Evolutionary conservation across 768 basidiomycete species (phyloP).

Genomic region (Lentinula sp.): DNA sequence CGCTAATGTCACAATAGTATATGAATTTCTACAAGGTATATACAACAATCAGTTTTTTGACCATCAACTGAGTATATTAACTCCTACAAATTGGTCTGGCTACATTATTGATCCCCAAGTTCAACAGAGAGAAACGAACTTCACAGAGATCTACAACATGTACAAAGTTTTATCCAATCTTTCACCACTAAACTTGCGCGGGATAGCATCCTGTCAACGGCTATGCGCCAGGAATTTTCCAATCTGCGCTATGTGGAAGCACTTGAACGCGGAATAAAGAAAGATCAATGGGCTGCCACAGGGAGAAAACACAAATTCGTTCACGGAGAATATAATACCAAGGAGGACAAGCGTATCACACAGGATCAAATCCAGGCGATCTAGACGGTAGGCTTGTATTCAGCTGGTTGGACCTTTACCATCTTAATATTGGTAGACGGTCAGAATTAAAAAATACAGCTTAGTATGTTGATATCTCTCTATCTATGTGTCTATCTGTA

Average conservation of each 20-base stretch:
- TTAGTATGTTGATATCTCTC: no score
- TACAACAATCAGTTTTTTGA: no score
- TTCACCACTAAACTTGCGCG: slow-evolving; percentile 18
- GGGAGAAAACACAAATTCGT: slow-evolving; percentile 1
- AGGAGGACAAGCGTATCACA: slow-evolving; percentile 21
- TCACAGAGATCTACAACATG: no score
- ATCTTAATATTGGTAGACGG: no score
- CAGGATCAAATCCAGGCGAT: slow-evolving; percentile 25
- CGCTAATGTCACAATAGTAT: no score
- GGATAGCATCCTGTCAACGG: slow-evolving; percentile 25
- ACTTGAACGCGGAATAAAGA: neutral
- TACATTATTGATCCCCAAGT: no score
- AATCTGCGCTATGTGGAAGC: slow-evolving; percentile 18
- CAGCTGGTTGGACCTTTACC: neutral
- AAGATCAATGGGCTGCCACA: slow-evolving; percentile 4
- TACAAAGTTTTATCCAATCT: slow-evolving; percentile 8
- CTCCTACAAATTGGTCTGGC: no score
- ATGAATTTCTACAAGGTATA: no score
- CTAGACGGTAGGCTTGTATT: slow-evolving; percentile 11
- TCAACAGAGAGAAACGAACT: no score
- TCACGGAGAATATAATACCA: slow-evolving; percentile 8
- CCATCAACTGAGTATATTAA: no score
- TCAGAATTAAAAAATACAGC: no score
- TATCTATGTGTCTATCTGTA: no score
- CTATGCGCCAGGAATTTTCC: slow-evolving; percentile 23